A percentile compares a stretch with the other conserved stretches of the same genome.
These are phyloP conservation scores for Dactylellina sp. DNA, from an alignment of 2,329 filamentous ascomycete genomes.

Conservation along the genomic window DNA sequence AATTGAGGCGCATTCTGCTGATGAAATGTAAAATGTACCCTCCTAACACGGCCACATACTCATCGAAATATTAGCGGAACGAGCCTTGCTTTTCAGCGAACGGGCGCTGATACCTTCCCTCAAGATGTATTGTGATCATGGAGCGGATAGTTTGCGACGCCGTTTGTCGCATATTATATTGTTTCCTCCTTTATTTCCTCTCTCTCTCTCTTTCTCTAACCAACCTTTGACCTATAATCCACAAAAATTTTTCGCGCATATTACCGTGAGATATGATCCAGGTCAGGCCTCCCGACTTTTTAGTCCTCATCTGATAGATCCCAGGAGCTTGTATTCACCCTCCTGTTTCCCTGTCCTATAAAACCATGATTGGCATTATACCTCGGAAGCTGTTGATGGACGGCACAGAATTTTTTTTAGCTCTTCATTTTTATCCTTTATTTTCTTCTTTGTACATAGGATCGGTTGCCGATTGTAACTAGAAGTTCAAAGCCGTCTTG, in stretches of 20 bases:
- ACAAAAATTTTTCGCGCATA: neutral
- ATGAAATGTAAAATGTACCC: slow-evolving; percentile 10
- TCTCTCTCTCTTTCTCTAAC: neutral
- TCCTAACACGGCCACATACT: slow-evolving; percentile 22
- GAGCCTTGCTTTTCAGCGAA: neutral
- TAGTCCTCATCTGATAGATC: slow-evolving; percentile 28
- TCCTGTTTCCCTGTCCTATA: slow-evolving; percentile 16
- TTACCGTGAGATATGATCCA: slow-evolving; percentile 5
- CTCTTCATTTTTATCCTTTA: slow-evolving; percentile 2
- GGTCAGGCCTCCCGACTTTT: neutral
- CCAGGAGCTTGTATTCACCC: slow-evolving; percentile 21
- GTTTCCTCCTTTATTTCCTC: neutral
- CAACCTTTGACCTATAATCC: neutral
- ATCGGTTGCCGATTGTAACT: slow-evolving; percentile 23
- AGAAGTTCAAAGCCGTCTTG: slow-evolving; percentile 16
- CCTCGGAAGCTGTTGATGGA: slow-evolving; percentile 40
- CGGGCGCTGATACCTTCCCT: neutral
- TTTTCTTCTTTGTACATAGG: neutral
- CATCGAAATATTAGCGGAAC: neutral
- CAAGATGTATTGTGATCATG: too few species aligned
- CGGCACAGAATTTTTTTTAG: slow-evolving; percentile 19
- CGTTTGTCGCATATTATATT: too few species aligned
- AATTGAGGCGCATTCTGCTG: too few species aligned
- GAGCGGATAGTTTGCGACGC: too few species aligned
- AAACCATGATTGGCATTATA: slow-evolving; percentile 36